Evolutionary conservation across 768 basidiomycete genomes (phyloP).

Genomic region (Chalciporus sphaerocephalus): DNA sequence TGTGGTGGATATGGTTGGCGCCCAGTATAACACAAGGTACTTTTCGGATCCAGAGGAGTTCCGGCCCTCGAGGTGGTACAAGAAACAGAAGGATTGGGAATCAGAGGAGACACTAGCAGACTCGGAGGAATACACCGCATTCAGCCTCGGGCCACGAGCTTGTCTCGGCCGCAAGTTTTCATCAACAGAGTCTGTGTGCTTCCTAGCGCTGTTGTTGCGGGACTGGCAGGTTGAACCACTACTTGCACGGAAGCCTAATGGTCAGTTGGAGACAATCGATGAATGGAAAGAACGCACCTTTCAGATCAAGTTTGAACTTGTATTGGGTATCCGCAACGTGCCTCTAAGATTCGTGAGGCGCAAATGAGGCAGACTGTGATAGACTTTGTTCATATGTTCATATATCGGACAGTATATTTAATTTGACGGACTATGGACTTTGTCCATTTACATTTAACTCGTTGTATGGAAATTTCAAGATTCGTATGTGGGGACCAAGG

Average conservation of each 20-base stretch:
- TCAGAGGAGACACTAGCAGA: slow-evolving; percentile 8
- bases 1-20: slow-evolving; percentile 29
- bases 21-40: slow-evolving; percentile 33
- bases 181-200: slow-evolving; percentile 47
- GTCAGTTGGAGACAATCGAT: slow-evolving; percentile 14
- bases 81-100: slow-evolving; percentile 3
- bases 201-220: slow-evolving; percentile 47
- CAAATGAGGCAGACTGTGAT: too few species aligned
- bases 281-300: slow-evolving; percentile 24
- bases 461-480: too few species aligned
- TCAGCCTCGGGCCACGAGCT: slow-evolving; percentile 37
- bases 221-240: slow-evolving; percentile 51
- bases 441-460: too few species aligned
- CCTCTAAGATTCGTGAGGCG: slow-evolving; percentile 22
- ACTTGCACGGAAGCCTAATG: slow-evolving; percentile 18
- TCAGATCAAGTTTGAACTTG: slow-evolving; percentile 11
- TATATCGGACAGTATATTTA: too few species aligned
- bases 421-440: too few species aligned
- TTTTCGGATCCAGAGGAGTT: slow-evolving; percentile 37
- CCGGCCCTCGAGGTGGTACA: slow-evolving; percentile 38
- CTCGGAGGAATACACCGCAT: slow-evolving; percentile 20
- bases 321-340: slow-evolving; percentile 20
- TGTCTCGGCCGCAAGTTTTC: slow-evolving; percentile 59
- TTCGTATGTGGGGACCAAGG: too few species aligned
- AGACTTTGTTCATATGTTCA: too few species aligned